Conservation (phyloP, 2,329 filamentous ascomycete species). For the Colletotrichum agaves region DNA sequence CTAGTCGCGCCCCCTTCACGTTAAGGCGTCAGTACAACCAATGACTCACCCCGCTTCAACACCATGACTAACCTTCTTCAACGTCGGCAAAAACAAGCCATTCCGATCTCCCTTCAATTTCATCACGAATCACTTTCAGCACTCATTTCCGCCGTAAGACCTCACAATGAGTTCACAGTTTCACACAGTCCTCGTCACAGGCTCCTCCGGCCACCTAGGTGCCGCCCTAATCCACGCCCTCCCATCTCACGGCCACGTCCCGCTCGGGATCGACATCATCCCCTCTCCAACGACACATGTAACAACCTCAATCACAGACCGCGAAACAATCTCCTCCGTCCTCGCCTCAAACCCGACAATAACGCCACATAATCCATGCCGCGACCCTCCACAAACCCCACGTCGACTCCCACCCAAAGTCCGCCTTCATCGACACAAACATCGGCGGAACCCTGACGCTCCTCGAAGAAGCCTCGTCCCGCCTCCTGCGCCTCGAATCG, state of each 20-base stretch:
- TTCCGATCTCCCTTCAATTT: not conserved
- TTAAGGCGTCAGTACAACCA: not conserved
- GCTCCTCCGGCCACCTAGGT: conserved; percentile 59
- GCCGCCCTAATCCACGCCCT: conserved; percentile 57
- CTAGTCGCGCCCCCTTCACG: rapidly evolving
- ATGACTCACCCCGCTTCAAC: conserved; percentile 2
- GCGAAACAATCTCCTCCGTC: conserved; percentile 46
- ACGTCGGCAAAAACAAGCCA: not conserved
- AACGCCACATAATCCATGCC: conserved; percentile 54
- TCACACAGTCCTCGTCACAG: conserved; percentile 54
- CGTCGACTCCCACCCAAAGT: conserved; percentile 55
- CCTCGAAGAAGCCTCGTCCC: conserved; percentile 51
- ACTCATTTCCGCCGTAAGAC: no score
- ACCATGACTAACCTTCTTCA: not conserved
- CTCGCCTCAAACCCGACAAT: conserved; percentile 47
- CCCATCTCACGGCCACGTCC: conserved; percentile 50
- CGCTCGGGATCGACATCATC: conserved; percentile 57
- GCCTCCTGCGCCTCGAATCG: conserved; percentile 44
- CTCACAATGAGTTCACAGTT: conserved; percentile 1
- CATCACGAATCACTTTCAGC: rapidly evolving
- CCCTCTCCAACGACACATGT: conserved; percentile 49
- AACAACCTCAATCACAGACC: conserved; percentile 52
- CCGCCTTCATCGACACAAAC: conserved; percentile 57
- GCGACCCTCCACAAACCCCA: conserved; percentile 62
- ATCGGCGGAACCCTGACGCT: conserved; percentile 55